Base-by-base conservation (phyloP, 1,284 basidiomycete species). In the Xerocomus nothofagi region DNA sequence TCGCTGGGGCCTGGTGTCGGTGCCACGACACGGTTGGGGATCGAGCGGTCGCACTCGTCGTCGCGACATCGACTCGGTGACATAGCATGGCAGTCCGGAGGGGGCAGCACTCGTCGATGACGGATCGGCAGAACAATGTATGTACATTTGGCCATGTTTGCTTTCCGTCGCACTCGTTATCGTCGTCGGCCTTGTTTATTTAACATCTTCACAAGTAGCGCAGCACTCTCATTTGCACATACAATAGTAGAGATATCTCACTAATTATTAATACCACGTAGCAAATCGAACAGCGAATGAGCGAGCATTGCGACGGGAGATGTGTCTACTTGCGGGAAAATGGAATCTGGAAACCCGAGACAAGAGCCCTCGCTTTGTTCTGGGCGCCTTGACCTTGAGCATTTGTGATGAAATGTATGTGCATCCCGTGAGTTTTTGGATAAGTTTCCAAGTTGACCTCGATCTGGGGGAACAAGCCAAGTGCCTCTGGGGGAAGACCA, bases 401-500 rank as follows among this genome's bases (percentile, higher is more conserved):
- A 65, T 88, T 93, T 32, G 94, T 96, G 54, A 93, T 78, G 68
- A 94, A 93, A 67, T 93, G 88, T 41, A 98, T 83, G 66, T 96
- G 89, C 81, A 97, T 90, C 31, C 94, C 94, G 63, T 87, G 87
- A 46, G 83, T 67, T 57, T 80, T 82, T 7, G 91, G 91, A 66
- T 96, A 98, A 34, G 88, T 71, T 66, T 97, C 93, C 51, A 88
- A 70, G 71, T 96, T 98, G 67, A 92, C 86, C 72, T 97, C 94
- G 49, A 97, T 86, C 70, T 94, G 90, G 4, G 96, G 96, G 79
- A 98, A 99, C 56, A 96, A 80, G 10, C 81, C 85, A 81, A 98
- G 88, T 0, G 94, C 93, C 15, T 81, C 76, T 0, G 91, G 83
- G 0, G 88, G 82, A 23, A 99, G 76, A 50, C 96, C 96, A 58